Conservation (phyloP, 352 stramenopile species). For the Globisporangium paroecandrum region DNA sequence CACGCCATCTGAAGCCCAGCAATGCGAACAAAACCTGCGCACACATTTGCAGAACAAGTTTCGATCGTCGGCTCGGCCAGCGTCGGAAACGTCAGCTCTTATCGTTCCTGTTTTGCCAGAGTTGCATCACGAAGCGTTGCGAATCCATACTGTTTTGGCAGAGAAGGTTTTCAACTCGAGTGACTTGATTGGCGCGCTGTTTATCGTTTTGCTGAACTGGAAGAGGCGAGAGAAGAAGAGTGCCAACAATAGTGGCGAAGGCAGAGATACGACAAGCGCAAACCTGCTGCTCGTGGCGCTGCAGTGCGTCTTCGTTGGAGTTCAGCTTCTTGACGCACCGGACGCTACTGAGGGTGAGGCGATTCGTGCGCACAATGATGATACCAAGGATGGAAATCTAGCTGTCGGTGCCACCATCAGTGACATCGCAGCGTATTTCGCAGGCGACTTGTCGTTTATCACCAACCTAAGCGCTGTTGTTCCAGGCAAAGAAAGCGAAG, state of each 20-base stretch:
- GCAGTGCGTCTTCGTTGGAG: slow-evolving; percentile 48
- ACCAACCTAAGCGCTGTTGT: slow-evolving; percentile 32
- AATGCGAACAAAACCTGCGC: slow-evolving; percentile 72
- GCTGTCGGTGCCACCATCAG: slow-evolving; percentile 10
- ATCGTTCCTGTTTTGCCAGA: slow-evolving; percentile 34
- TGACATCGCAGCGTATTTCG: slow-evolving; percentile 31
- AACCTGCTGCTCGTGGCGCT: slow-evolving; percentile 55
- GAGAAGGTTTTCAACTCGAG: slow-evolving; percentile 52
- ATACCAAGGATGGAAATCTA: slow-evolving; percentile 6
- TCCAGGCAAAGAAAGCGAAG: neutral
- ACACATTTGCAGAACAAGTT: slow-evolving; percentile 19
- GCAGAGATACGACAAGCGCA: slow-evolving; percentile 29
- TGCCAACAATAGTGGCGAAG: neutral
- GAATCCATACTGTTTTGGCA: slow-evolving; percentile 32
- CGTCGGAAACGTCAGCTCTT: slow-evolving; percentile 6
- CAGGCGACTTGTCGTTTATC: slow-evolving; percentile 31
- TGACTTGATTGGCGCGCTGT: slow-evolving; percentile 38
- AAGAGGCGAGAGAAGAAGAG: slow-evolving; percentile 13
- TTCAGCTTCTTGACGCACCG: slow-evolving; percentile 21
- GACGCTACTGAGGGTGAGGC: slow-evolving; percentile 5
- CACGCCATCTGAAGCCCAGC: slow-evolving; percentile 63
- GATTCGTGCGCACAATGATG: slow-evolving; percentile 3
- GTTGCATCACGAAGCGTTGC: slow-evolving; percentile 10
- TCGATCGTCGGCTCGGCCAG: neutral
- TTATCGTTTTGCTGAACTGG: slow-evolving; percentile 44